Evolutionary conservation across 352 stramenopile genomes (phyloP).

Genomic region (Phytophthora uliginosa): DNA sequence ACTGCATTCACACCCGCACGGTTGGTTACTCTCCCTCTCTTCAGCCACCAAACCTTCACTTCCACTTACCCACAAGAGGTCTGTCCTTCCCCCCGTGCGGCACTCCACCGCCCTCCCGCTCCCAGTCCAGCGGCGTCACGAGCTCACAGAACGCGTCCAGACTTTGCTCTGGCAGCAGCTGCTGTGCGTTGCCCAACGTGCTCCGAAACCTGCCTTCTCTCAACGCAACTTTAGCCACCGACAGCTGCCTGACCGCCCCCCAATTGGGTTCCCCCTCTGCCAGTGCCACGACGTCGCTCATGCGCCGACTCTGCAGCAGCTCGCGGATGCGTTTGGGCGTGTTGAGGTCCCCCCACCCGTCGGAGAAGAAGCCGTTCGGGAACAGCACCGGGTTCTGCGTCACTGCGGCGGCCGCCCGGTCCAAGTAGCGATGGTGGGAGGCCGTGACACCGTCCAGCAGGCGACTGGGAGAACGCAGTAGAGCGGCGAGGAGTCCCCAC

Average conservation of each 20-base stretch:
- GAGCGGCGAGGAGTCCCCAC: constrained; percentile 61
- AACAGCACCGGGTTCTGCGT: constrained; percentile 85
- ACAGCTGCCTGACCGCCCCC: constrained; percentile 33
- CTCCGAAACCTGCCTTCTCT: constrained; percentile 67
- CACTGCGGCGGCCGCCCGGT: constrained; percentile 70
- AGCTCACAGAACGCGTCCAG: constrained; percentile 75
- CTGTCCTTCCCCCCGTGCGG: constrained; percentile 34
- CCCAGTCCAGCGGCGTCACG: constrained; percentile 71
- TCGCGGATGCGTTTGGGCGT: constrained; percentile 63
- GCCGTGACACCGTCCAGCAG: constrained; percentile 69
- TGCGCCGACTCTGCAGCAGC: constrained; percentile 71
- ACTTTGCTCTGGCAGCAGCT: constrained; percentile 68
- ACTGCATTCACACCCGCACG: constrained; percentile 41
- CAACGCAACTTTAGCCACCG: constrained; percentile 48
- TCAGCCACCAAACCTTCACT: not conserved
- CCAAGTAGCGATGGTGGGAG: constrained; percentile 76
- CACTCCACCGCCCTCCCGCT: constrained; percentile 21
- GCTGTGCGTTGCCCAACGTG: constrained; percentile 65
- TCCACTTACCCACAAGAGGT: constrained; percentile 52
- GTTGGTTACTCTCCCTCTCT: constrained; percentile 10
- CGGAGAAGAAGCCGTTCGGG: constrained; percentile 82
- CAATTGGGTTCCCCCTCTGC: constrained; percentile 41
- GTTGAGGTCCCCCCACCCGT: constrained; percentile 83
- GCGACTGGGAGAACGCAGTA: constrained; percentile 70
- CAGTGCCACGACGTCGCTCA: constrained; percentile 64